Evolutionary conservation across 2,329 filamentous ascomycete species (phyloP), one percentile per base, ranked within the genome.

Genomic region (Elsinoe arachidis): DNA sequence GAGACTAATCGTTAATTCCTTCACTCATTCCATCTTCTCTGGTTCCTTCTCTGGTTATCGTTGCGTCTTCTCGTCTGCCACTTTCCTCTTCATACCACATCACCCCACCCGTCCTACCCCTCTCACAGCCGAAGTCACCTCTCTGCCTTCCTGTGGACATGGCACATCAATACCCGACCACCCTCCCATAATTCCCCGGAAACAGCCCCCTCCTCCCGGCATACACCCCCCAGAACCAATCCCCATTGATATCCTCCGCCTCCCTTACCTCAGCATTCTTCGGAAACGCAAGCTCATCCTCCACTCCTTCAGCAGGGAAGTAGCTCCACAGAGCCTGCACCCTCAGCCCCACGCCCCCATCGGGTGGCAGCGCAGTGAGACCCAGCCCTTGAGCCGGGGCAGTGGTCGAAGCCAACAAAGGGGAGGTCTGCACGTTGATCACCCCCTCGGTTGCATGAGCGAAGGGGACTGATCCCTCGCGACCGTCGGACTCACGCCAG

Each of bases 141-240:
- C 3, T 26, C 3, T 26, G 3, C 3, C 23, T 26, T 26, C 23
- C 6, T 9, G n/a, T 14, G 15, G 3, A 17, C n/a, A 23, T 14
- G 11, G 17, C 3, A 12, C 1, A 14, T 53, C 49, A 53, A 21
- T 53, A 53, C 15, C 47, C 58, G 19, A 61, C 73, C 26, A 83
- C 66, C 62, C 75, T 75, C 23, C 90, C 87, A 76, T 92, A 92
- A 6, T 82, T 80, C 5, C 85, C 84, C 3, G 91, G 91, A 67
- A 96, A 95, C 62, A 96, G 65, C 0, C 90, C 91, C 64, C 82
- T 84, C 21, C 74, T 75, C 0, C 90, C 90, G 73, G 90, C 90
- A 75, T 95, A 96, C 26, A 84, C 83, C 0, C 92, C 92, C 73
- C 86, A 87, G 66, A 81, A 90, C 91, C 91, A 97, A 69, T 96